These are phyloP conservation scores for Chlorella sorokiniana DNA, from an alignment of 139 green algal genomes.

Conservation along the genomic window DNA sequence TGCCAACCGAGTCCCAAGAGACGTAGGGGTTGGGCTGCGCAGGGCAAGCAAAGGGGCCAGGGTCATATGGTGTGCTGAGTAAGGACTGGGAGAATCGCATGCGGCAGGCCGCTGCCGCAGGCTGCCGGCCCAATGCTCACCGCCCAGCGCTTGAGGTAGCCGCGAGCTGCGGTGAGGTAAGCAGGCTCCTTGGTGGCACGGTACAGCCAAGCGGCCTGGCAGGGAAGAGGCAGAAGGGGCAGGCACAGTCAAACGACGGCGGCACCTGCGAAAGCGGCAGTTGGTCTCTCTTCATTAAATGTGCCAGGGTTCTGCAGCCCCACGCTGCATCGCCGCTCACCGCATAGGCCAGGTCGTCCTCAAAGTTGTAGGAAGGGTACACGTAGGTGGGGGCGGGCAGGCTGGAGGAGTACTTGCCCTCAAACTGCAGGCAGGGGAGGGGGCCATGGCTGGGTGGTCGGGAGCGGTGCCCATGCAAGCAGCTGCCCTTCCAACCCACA, in stretches of 20 bases:
- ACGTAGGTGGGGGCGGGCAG: constrained; percentile 26
- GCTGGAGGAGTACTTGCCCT: constrained; percentile 61
- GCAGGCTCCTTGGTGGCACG: constrained; percentile 48
- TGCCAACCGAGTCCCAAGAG: constrained; percentile 11
- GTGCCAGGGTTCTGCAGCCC: too few species aligned
- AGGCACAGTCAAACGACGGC: not conserved
- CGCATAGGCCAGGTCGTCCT: constrained; percentile 66
- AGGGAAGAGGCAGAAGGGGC: not conserved
- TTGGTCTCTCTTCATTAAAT: not conserved
- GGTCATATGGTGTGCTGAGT: not conserved
- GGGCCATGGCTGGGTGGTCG: not conserved
- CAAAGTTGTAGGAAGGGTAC: constrained; percentile 40
- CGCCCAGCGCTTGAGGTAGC: constrained; percentile 18
- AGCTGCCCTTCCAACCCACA: not conserved
- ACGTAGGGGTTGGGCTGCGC: constrained; percentile 24
- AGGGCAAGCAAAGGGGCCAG: not conserved
- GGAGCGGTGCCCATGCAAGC: not conserved
- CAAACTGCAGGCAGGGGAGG: constrained; percentile 6
- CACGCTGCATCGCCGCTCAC: not conserved
- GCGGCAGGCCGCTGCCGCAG: not conserved
- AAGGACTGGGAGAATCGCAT: not conserved
- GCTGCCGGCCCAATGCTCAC: not conserved
- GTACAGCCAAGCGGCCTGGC: constrained; percentile 64
- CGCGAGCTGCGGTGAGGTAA: constrained; percentile 38
- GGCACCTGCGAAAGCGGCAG: not conserved